Base-by-base conservation (phyloP, 2,329 filamentous ascomycete species). In the Aureobasidium sp. region DNA sequence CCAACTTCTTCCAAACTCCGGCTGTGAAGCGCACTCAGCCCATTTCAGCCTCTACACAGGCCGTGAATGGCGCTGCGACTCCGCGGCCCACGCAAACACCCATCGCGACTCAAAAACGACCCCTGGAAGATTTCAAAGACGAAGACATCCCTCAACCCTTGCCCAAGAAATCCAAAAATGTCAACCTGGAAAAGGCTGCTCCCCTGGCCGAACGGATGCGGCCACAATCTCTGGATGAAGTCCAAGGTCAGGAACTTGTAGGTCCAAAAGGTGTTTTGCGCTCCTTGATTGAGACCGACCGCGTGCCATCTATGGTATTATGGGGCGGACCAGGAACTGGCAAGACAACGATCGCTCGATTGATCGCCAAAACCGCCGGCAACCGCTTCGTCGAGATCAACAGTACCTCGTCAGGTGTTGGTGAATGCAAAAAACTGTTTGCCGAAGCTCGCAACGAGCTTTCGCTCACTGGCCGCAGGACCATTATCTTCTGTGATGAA, bases 401-500 rank as follows among this genome's bases (percentile, higher is more conserved):
- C 75, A 93, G 91, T 65, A 97, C 93, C 2, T 91, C 86, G 67
- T 88, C 87, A 7, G 93, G 92, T 1, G 89, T 97, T 20, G 86
- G 83, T 27, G 93, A 97, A 73, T 92, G 89, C 81, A 96, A 97
- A 77, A 94, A 91, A 79, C 82, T 97, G 61, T 97, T 97, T 70
- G 79, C 81, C 25, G 91, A 97, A 67, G 92, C 94, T 0, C 85
- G 84, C 64, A 89, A 86, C 69, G 94, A 97, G 72, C 77, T 91
- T 51, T 78, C 81, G 1, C 78, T 97, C 57, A 95, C 91, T 0
- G 93, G 93, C 1, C 83, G 91, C 64, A 93, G 90, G 76, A 97
- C 94, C 0, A 96, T 99, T 66, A 86, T 99, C 66, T 99, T 99
- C 74, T 97, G 93, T 77, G 94, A 99, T 76, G 94, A 97, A 78